phyloP scores from a whole-genome alignment of 1,284 basidiomycete genomes.

The Cerioporus squamosus region DNA sequence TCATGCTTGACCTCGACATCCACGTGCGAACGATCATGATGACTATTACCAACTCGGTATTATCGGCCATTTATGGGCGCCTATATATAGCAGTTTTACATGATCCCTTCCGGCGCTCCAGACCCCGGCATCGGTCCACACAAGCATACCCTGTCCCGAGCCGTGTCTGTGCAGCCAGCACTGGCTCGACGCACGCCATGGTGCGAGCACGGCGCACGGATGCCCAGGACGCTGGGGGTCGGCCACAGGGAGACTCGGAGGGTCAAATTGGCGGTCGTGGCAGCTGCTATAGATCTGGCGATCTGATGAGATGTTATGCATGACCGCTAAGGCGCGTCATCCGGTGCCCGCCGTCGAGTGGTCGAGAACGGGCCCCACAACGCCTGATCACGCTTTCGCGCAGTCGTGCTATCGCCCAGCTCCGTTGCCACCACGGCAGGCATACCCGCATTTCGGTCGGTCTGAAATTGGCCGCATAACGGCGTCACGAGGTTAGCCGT shows the following conservation, averaged over 20 bases:
- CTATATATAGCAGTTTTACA: constrained; percentile 27
- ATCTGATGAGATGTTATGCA: constrained; percentile 12
- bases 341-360: not conserved
- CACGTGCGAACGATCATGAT: constrained; percentile 22
- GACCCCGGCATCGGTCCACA: too few relatives aligned
- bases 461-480: too few relatives aligned
- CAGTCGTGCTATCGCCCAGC: not conserved
- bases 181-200: not conserved
- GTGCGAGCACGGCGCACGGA: not conserved
- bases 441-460: too few relatives aligned
- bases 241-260: not conserved
- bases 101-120: not conserved
- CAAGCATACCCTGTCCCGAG: too few relatives aligned
- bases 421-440: not conserved
- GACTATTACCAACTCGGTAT: constrained; percentile 26
- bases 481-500: too few relatives aligned
- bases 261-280: not conserved
- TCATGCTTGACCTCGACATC: constrained; percentile 25
- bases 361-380: constrained; percentile 17
- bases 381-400: constrained; percentile 6
- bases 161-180: constrained; percentile 15
- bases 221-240: not conserved
- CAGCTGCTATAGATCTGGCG: constrained; percentile 18
- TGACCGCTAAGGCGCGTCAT: constrained; percentile 21
- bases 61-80: constrained; percentile 36